Evolutionary conservation across 2,329 filamentous ascomycete genomes (phyloP), one percentile per base, ranked within the genome.

Genomic region (Colletotrichum sidae): DNA sequence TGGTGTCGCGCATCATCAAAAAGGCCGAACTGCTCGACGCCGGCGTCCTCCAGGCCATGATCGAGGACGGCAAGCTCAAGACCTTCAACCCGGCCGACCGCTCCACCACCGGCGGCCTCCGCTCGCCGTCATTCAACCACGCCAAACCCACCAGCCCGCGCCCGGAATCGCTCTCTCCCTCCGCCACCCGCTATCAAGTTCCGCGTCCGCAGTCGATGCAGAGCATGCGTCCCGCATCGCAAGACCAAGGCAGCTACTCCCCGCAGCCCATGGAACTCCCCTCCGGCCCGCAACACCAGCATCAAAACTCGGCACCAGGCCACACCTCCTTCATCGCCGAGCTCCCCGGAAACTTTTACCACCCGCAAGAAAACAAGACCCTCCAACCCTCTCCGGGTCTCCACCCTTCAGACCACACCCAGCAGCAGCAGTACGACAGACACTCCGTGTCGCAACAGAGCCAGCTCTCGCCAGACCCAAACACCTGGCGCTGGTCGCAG

Each of bases 11-110:
- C 53, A 85, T 92, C 73, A 87, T 91, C 72, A 90, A 90, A 72
- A 92, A 92, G 79, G 90, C 90, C 1, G 88, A 90, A 75, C 79
- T 92, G 25, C 80, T 92, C 44, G 90, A 92, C 70, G 81, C 88
- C 6, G 90, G 90, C 13, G 81, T 86, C 15, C 79, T 92, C 53
- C 85, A 87, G 46, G 89, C 87, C 60, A 90, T 92, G 88, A 86
- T 91, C 72, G 84, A 90, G 70, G 80, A 89, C 67, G 89, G 89
- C 51, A 85, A 80, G 71, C 79, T 91, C 65, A 87, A 81, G 77
- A 91, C 88, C 0, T 74, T 87, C 69, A 83, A 86, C 70, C 84
- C 83, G 6, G 82, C 81, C 68, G 84, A 86, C 70, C 78, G 82
- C 8, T 81, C 82, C n/a, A 73, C 72, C 60, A 70, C 72, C 9